These are phyloP conservation scores for Euphorbia schlechtendalii DNA, from an alignment of 441 rosid genomes.

Conservation along the genomic window DNA sequence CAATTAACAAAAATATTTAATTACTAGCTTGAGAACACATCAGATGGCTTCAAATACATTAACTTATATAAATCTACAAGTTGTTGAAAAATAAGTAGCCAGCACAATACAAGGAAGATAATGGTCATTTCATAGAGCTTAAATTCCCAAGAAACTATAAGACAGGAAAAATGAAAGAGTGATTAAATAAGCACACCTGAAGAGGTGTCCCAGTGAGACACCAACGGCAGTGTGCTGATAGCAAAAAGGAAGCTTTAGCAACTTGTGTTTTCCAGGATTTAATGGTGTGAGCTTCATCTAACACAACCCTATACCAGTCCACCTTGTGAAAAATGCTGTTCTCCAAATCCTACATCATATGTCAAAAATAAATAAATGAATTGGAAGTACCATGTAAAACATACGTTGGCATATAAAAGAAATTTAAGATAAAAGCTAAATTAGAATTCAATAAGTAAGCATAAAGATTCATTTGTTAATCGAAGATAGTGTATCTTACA, in stretches of 20 bases:
- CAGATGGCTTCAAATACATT: background rate
- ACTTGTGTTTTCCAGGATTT: constrained; percentile 45
- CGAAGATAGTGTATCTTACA: constrained; percentile 28
- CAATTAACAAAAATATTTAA: background rate
- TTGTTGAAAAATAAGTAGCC: background rate
- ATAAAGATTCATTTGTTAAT: constrained; percentile 4
- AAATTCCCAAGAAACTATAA: background rate
- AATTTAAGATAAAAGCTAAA: background rate
- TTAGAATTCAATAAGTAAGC: background rate
- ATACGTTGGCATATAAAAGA: background rate
- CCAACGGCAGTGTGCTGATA: constrained; percentile 62
- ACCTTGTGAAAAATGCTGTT: constrained; percentile 50
- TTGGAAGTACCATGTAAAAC: background rate
- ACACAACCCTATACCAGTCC: constrained; percentile 57
- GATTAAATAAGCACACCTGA: constrained; percentile 33
- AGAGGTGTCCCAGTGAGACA: constrained; percentile 73
- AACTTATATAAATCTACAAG: background rate
- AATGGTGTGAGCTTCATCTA: constrained; percentile 74
- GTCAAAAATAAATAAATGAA: background rate
- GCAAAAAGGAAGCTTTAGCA: constrained; percentile 47
- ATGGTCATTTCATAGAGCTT: background rate
- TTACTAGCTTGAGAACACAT: background rate
- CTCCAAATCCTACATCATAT: constrained; percentile 30
- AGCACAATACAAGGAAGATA: background rate
- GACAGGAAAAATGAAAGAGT: background rate